Conservation (phyloP, 805 yeast genomes). For the Sugiyamaella smithiae region DNA sequence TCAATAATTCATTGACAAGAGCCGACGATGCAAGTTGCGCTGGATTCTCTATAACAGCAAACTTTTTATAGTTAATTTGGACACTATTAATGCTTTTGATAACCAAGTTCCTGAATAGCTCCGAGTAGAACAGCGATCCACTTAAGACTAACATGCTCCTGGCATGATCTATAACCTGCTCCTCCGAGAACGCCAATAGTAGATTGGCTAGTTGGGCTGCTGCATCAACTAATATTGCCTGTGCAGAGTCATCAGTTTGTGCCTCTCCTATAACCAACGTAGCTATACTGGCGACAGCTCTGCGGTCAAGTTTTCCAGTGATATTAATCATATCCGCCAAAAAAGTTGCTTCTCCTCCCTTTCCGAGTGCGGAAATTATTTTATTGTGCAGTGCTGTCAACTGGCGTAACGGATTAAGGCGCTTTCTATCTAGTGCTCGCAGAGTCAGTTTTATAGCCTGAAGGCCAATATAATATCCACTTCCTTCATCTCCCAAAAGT, state of each 20-base stretch:
- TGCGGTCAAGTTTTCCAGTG: slow-evolving; percentile 1
- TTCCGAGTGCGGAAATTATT: slow-evolving; percentile 8
- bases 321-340: slow-evolving; percentile 11
- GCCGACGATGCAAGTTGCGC: background rate
- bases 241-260: slow-evolving; percentile 5
- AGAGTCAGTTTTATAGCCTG: slow-evolving; percentile 17
- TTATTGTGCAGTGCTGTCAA: slow-evolving; percentile 8
- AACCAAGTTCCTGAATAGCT: slow-evolving; percentile 8
- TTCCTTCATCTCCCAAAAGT: slow-evolving; percentile 28
- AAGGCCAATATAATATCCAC: slow-evolving; percentile 26
- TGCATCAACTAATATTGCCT: slow-evolving; percentile 14
- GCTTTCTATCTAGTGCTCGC: slow-evolving; percentile 13
- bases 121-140: slow-evolving; percentile 19
- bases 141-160: slow-evolving; percentile 16
- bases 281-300: slow-evolving; percentile 17
- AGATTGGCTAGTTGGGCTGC: slow-evolving; percentile 13
- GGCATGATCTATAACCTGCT: slow-evolving; percentile 10
- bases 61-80: background rate
- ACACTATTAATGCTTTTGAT: background rate
- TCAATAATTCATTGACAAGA: no score
- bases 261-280: slow-evolving; percentile 16
- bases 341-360: slow-evolving; percentile 7
- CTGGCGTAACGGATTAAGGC: background rate
- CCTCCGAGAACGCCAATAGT: slow-evolving; percentile 8
- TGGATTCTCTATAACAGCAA: background rate